Evolutionary conservation across 139 green algal species (phyloP), one percentile per base, ranked within the genome.

Genomic region (Zygnema circumcarinatum): DNA sequence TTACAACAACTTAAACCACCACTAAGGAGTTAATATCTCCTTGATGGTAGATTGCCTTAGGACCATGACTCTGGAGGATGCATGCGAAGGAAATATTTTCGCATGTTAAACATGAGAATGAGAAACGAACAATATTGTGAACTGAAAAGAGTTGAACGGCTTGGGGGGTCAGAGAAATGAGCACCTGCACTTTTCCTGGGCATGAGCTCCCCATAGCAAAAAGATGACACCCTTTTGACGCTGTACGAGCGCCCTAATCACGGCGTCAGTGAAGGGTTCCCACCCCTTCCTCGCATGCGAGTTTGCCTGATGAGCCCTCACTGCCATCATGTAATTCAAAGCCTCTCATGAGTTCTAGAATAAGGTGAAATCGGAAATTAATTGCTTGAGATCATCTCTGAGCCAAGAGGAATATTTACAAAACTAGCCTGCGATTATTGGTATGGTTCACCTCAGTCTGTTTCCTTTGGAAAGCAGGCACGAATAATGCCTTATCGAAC

Each of bases 201-300:
- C 92, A 33, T 80, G 82, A 2, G 79, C 89, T 33, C 92, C 92
- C 92, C 92, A 94, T 0, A 94, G 86, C 47, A 94, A 82, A 76
- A 94, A 94, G 33, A 94, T 87, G 38, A 94, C n/a, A 31, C 74
- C 81, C 53, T 80, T 67, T 2, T 92, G 92, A 69, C 94, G 75
- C 41, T 82, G 35, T 0, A 85, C 94, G 38, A 99, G 74, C 36
- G 90, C 74, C 0, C 79, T n/a, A 38, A 99, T 96, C 0, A 92
- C 94, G 0, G 92, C 94, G 56, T 97, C 93, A 0, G 97, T 99
- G 72, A 99, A 95, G 2, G 54, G 32, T 92, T 98, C 96, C 97
- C 97, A 99, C 0, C 96, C 96, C 83, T 92, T 89, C 90, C 96
- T 97, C 68, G 88, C 84, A 87, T 99, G 97, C 29, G 94, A 98